Base-by-base conservation (phyloP, 768 basidiomycete species). In the Mycena galericulata region DNA sequence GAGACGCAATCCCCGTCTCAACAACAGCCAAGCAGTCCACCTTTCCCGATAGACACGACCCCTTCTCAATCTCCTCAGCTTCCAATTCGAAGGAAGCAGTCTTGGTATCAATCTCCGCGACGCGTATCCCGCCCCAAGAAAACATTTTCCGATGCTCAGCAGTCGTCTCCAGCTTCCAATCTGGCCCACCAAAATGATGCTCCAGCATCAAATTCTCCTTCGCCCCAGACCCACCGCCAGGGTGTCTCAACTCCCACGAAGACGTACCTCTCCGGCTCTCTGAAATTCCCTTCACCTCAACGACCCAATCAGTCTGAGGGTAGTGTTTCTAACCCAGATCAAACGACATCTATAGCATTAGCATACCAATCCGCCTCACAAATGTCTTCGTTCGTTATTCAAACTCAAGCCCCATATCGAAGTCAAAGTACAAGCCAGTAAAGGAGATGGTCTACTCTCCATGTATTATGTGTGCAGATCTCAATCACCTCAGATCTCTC, bases 351-450 rank as follows among this genome's bases (percentile, higher is more conserved):
- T 55, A 61, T 17, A 26, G 9, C 30, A 15, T 45, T 30, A 5
- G 32, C 49, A n/a, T 56, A 59, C 20, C 58, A 26, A 46, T 29
- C 36, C 20, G n/a, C 50, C 22, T 56, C 47, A 26, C 53, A 53
- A 49, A 18, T 46, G 4, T 2, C 45, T 22, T 36, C 68, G 7
- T 71, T 68, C 40, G 45, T 71, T 20, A 27, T 49, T 27, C 87
- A 84, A 70, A 88, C 87, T 2, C 88, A 89, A 72, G 87, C 88
- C 30, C 85, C 85, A 5, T 89, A 88, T 68, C 75, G 78, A 43
- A 88, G 88, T 69, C 87, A 86, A 73, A 81, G 75, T 65, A 74
- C 78, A 66, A 79, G 76, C 64, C 78, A 81, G 60, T 75, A 61
- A 71, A 26, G 22, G 30, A 14, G 34, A 32, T 6, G 22, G 20